Evolutionary conservation across 768 basidiomycete species (phyloP), one percentile per base, ranked within the genome.

Genomic region (Lactarius akahatsu): DNA sequence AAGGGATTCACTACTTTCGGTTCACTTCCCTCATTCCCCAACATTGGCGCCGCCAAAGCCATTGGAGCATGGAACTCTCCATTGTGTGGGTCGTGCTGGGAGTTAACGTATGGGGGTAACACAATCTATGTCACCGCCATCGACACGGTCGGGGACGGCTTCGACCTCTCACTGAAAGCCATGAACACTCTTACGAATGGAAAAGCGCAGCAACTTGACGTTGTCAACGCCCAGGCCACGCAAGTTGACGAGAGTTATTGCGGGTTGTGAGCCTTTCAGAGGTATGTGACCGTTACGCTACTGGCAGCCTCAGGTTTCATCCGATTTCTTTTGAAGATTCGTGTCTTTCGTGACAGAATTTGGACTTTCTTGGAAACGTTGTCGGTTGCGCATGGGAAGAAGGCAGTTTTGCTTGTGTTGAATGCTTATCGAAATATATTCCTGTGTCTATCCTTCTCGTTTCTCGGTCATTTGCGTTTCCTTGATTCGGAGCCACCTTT

Each of bases 91-190:
- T 52, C 50, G 13, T 52, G 50, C 23, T 26, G 75, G 59, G 3
- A 71, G 1, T 47, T 77, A 62, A 78, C 74, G 4, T 77, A 75
- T 45, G 57, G 61, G n/a, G 56, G n/a, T 36, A 69, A 3, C 5
- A 72, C 69, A 1, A 47, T 79, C 47, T 1, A 23, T 16, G 57
- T 73, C 4, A 63, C 76, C 62, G 78, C 76, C 6, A 71, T 79
- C 11, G 78, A 78, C 47, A 57, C 57, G 20, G 68, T 71, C 11
- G 32, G 4, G 2, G 67, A 68, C 0, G 81, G 79, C 8, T 86
- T 84, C 70, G 84, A 83, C 64, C 73, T 87, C 34, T 80, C 84
- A 0, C 70, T 80, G 68, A 74, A 71, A 26, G 85, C 86, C n/a
- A 83, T 87, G 84, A 81, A 87, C 66, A 71, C 69, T 16, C 72